Evolutionary conservation across 805 yeast species (phyloP), one percentile per base, ranked within the genome.

Genomic region (Candida oleophila): DNA sequence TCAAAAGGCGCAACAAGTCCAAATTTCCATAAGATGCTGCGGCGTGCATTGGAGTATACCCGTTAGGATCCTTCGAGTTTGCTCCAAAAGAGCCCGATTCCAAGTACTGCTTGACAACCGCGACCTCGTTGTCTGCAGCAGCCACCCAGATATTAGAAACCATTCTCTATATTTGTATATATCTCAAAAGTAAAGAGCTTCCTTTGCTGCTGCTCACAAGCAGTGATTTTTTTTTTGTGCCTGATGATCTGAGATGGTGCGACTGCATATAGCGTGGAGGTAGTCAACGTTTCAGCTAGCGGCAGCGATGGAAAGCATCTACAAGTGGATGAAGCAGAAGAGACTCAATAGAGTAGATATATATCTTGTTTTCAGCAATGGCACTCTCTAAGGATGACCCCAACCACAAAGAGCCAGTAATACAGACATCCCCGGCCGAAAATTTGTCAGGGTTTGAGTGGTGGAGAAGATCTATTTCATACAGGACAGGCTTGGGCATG

Each of bases 1-100:
- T 63, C 40, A 89, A 71, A 51, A 76, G 78, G 47, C 68, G 63
- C 34, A 94, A 69, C 35, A 94, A 69, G 8, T 85, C 90, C 2
- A 68, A 55, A 61, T 92, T 91, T 7, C 92, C 92, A 64, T 94
- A 94, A 1, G 97, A 86, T 2, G 95, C 96, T 1, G 99, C 98
- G 0, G 99, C 99, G 64, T 94, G 99, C 11, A 94, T 77, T 4
- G 99, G 96, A 0, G 98, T 92, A 66, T 95, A 94, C 0, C 99
- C 99, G 57, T 91, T 89, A 1, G 88, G 87, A 64, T 94, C 99
- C 51, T 84, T 81, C 4, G 85, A 77, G 58, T 89, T 85, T 2
- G 97, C 80, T 2, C 83, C 74, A 52, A 70, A 73, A 11, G 5
- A 5, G 0, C 84, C 85, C 0, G 76, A 56, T 9, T 65, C 71